Base-by-base conservation (phyloP, 1,284 basidiomycete species). In the Erythrobasidium hasegawianum region DNA sequence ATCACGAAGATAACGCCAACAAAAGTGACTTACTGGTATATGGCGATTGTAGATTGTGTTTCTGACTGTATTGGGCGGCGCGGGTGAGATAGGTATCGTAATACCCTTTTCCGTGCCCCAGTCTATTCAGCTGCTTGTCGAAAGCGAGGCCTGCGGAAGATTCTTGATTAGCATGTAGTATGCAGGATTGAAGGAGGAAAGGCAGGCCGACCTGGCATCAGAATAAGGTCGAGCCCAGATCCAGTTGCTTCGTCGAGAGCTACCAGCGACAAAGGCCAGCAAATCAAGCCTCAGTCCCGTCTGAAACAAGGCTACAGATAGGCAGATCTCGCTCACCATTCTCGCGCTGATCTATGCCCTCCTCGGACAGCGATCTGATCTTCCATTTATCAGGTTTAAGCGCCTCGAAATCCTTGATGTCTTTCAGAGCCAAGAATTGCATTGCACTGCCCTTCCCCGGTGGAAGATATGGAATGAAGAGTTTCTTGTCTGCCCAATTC, bases 101-200 rank as follows among this genome's bases (percentile, higher is more conserved):
- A 73, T 79, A 79, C 0, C 78, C 78, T 49, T 77, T 72, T 18
- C 78, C 78, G 61, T 79, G 77, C 1, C 78, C 78, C 0, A 79
- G 65, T 9, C 78, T 68, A n/a, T 75, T 75, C 13, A 74, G 73
- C 1, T 69, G 38, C 38, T 57, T 33, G 61, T 79, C 78, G 59
- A 79, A 79, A 0, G 76, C 76, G 5, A 79, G 71, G 14, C 61
- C 50, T 53, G n/a, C 7, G 4, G 24, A 7, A 26, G 4, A 16
- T 8, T 50, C 20, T 11, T n/a, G n/a, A n/a, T n/a, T n/a, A n/a
- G n/a, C n/a, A n/a, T n/a, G n/a, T n/a, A n/a, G n/a, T n/a, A n/a
- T n/a, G n/a, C n/a, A n/a, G n/a, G n/a, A n/a, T n/a, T 47, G n/a
- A 24, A 14, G 5, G 5, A 47, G 45, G 4, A 47, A 24, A 24